Percentiles rank a stretch among this genome's conserved stretches.
phyloP scores from a whole-genome alignment of 768 basidiomycete species.

The Rubroboletus pulcherrimus region DNA sequence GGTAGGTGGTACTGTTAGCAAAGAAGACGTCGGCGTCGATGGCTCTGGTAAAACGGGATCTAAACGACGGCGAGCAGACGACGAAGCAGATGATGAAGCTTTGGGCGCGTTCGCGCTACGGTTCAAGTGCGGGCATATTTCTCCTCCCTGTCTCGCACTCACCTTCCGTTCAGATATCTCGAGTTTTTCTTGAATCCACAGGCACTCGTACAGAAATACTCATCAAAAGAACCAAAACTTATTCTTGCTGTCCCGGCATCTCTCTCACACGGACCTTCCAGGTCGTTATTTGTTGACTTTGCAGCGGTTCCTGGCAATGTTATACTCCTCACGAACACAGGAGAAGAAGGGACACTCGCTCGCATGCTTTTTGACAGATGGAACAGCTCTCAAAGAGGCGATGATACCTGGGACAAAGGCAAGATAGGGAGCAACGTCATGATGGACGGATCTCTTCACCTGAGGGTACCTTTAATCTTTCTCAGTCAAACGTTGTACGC shows the following conservation, averaged over 20 bases:
- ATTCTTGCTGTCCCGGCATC: conserved; percentile 92
- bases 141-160: not conserved
- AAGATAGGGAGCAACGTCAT: conserved; percentile 83
- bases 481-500: not conserved
- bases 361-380: conserved; percentile 80
- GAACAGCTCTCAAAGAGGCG: conserved; percentile 76
- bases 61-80: conserved; percentile 54
- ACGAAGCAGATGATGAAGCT: conserved; percentile 78
- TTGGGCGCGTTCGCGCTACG: conserved; percentile 82
- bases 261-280: conserved; percentile 88
- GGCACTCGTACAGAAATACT: conserved; percentile 75
- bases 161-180: conserved; percentile 59
- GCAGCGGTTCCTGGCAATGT: conserved; percentile 81
- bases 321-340: conserved; percentile 75
- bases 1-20: conserved; percentile 93
- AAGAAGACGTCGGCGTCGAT: conserved; percentile 86
- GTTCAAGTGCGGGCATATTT: conserved; percentile 65
- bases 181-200: conserved; percentile 87
- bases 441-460: conserved; percentile 65
- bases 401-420: conserved; percentile 86
- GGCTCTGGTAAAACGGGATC: conserved; percentile 52
- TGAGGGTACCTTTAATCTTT: conserved; percentile 49
- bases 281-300: conserved; percentile 82
- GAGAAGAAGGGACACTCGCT: conserved; percentile 78
- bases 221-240: conserved; percentile 86